Base-by-base conservation (phyloP, 805 yeast species). In the Lachancea mirantina region DNA sequence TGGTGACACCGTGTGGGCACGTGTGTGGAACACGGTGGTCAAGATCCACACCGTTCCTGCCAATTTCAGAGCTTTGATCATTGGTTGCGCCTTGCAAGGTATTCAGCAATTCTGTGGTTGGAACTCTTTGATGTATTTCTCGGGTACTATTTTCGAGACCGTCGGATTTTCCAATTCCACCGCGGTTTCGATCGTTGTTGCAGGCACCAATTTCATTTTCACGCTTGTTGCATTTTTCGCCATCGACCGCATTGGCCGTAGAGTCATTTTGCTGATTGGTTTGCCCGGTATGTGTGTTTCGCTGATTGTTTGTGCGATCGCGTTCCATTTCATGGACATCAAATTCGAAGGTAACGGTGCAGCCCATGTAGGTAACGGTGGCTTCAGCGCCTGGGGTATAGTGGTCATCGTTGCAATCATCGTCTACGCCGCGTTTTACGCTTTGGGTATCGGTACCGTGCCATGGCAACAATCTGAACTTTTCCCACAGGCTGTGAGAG, bases 381-480 rank as follows among this genome's bases (percentile, higher is more conserved):
- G 76, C 5, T 76, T 79, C 34, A 62, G 76, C 17, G 77, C 85
- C 2, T 88, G 96, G 96, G 95, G 96, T 14, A 74, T 83, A 41
- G 77, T 88, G 10, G 76, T 89, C 34, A 80, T 92, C 42, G 68
- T 87, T 23, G 78, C 85, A 33, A 87, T 88, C 84, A 84, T 89
- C 42, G 57, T 76, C 24, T 92, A 68, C 53, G 96, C 88, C 28
- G 96, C 95, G 3, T 76, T 80, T 34, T 89, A 88, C 56, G 95
- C 96, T 30, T 66, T 84, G 45, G 97, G 97, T 46, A 84, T 88
- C 46, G 98, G 98, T 62, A 88, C 89, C 58, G 92, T 85, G 35
- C 96, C 97, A 36, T 89, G 98, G 98, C 95, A 89, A 55, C 96
- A 92, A 55, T 81, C 89, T 36, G 98, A 89, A 61, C 65, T 89